Evolutionary conservation across 805 yeast species (phyloP), one percentile per base, ranked within the genome.

Genomic region (Ogataea thermomethanolica): DNA sequence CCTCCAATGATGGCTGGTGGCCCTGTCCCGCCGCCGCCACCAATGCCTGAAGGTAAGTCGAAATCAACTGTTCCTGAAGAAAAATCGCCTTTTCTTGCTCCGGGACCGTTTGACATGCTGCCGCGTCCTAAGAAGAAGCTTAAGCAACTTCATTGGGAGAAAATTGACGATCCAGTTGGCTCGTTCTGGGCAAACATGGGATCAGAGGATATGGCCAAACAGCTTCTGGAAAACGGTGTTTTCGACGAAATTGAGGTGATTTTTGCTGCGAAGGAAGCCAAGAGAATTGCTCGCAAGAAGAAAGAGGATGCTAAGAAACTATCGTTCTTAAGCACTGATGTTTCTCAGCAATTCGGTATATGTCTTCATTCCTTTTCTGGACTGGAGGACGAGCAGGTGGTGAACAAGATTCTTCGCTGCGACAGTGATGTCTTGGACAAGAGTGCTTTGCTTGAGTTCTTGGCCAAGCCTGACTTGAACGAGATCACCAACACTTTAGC

Each of bases 141-240:
- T 49, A 93, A 95, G 59, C 99, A 91, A 59, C 74, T 93, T 69
- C 99, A 93, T 60, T 95, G 98, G 98, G 96, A 91, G 52, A 87
- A 85, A 55, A 71, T 95, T 27, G 96, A 91, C 25, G 74, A 80
- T 44, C 83, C 93, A 14, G 84, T 81, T 37, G 77, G 81, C 32
- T 90, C 98, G 0, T 84, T 93, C 44, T 91, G 99, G 98, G 74
- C 79, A 13, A 73, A 76, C 21, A 71, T 78, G 24, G 77, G 81
- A 28, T 78, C 82, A 15, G 74, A 71, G 2, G 70, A 69, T 14
- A 64, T 79, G 29, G 77, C 84, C 2, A 83, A 78, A 44, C 79
- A 78, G 45, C 67, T 91, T 35, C 67, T 74, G 37, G 82, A 81
- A 43, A 78, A 76, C 45, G 99, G 99, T 44, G 79, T 91, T 8